phyloP scores from a whole-genome alignment of 768 basidiomycete genomes.

The Tylopilus sp. region DNA sequence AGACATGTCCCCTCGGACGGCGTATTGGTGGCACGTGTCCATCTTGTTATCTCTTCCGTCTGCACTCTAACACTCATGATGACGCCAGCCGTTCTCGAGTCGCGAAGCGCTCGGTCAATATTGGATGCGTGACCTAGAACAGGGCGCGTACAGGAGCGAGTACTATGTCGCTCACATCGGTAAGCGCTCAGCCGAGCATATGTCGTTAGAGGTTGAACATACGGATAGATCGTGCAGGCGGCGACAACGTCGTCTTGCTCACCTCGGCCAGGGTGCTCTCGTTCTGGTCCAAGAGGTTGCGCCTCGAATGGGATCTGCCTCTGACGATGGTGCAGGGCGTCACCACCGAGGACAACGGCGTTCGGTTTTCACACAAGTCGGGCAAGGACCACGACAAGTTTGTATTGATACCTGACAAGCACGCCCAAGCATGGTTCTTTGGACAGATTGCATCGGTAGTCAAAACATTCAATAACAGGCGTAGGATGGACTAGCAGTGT shows the following conservation, averaged over 20 bases:
- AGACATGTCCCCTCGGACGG: constrained; percentile 85
- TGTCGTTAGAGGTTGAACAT: constrained; percentile 10
- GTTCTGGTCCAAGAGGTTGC: constrained; percentile 82
- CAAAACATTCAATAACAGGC: constrained; percentile 68
- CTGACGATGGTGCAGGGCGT: constrained; percentile 85
- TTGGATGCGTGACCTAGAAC: constrained; percentile 94
- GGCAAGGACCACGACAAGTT: constrained; percentile 76
- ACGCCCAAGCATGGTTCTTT: constrained; percentile 79
- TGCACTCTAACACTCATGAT: background rate
- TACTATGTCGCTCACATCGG: constrained; percentile 90
- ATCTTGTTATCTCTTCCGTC: background rate
- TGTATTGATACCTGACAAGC: constrained; percentile 71
- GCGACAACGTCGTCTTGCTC: constrained; percentile 76
- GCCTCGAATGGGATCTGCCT: constrained; percentile 88
- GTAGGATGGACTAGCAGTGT: constrained; percentile 57
- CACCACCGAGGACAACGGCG: constrained; percentile 86
- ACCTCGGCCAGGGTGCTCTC: constrained; percentile 77
- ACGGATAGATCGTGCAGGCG: constrained; percentile 62
- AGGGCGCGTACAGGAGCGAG: constrained; percentile 82
- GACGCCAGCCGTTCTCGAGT: constrained; percentile 72
- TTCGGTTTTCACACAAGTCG: constrained; percentile 77
- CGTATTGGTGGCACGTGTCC: constrained; percentile 68
- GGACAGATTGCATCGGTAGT: constrained; percentile 72
- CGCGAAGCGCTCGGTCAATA: constrained; percentile 93
- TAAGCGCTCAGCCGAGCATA: constrained; percentile 35